phyloP scores from a whole-genome alignment of 2,329 filamentous ascomycete genomes.

The Aspergillus thermomutatus region DNA sequence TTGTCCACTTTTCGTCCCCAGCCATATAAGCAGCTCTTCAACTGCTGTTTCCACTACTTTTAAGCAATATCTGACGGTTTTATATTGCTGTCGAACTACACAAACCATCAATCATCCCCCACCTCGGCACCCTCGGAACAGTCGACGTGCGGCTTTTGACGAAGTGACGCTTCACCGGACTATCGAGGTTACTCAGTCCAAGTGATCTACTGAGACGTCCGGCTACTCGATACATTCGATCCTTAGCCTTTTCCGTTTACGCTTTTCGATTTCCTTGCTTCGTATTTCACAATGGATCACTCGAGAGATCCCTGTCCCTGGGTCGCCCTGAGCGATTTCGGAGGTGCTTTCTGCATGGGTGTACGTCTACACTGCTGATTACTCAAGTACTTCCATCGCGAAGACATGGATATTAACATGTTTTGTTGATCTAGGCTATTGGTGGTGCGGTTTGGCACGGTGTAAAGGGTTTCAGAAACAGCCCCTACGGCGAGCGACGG shows the following conservation, averaged over 20 bases:
- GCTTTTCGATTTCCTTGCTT: conserved; percentile 1
- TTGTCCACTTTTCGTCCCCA: conserved; percentile 10
- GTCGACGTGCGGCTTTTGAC: background rate
- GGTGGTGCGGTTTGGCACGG: conserved; percentile 91
- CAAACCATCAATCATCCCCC: background rate
- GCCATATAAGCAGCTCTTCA: background rate
- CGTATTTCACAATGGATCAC: conserved; percentile 70
- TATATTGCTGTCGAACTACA: background rate
- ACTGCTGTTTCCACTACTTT: background rate
- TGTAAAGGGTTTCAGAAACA: conserved; percentile 90
- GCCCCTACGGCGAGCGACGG: conserved; percentile 86
- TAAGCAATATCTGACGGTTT: background rate
- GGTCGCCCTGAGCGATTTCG: conserved; percentile 96
- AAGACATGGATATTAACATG: conserved; percentile 18
- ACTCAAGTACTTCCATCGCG: background rate
- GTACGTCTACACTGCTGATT: conserved; percentile 53
- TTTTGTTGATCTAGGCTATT: conserved; percentile 54
- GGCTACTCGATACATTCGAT: background rate
- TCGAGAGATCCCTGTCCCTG: conserved; percentile 94
- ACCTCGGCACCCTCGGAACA: background rate
- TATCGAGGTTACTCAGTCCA: background rate
- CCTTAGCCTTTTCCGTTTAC: conserved; percentile 7
- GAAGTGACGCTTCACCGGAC: conserved; percentile 2
- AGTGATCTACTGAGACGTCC: background rate
- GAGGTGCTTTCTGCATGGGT: conserved; percentile 94